A percentile compares a stretch with the other conserved stretches of the same genome.
Evolutionary conservation across 2,329 filamentous ascomycete species (phyloP).

Genomic region (Fusarium neocosmosporiellum): DNA sequence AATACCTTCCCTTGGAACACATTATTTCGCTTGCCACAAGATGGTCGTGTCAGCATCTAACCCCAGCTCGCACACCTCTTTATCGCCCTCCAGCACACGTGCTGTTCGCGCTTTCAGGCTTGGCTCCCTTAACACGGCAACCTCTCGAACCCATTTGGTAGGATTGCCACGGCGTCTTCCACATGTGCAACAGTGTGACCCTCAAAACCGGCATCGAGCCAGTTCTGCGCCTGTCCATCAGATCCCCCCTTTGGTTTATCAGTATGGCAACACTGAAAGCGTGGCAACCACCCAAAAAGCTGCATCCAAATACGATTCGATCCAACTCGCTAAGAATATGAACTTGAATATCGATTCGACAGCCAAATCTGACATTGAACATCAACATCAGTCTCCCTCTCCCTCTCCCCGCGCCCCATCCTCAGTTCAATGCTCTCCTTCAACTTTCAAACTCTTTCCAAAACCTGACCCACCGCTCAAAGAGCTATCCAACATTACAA

Average conservation of each 20-base stretch:
- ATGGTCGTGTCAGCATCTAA: conserved; percentile 48
- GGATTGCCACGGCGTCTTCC: conserved; percentile 41
- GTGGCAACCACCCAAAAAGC: neutral
- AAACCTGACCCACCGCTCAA: neutral
- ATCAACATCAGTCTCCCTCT: neutral
- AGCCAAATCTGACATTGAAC: neutral
- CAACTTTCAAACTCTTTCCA: neutral
- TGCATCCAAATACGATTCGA: neutral
- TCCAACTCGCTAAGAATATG: neutral
- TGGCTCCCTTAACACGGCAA: conserved; percentile 32
- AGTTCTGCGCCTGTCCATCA: conserved; percentile 10
- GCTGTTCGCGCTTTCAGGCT: conserved; percentile 15
- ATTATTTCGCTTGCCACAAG: conserved; percentile 14
- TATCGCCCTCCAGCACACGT: conserved; percentile 28
- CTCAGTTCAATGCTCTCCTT: neutral
- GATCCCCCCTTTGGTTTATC: neutral
- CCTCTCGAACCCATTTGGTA: conserved; percentile 43
- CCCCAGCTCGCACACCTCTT: conserved; percentile 34
- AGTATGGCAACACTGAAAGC: neutral
- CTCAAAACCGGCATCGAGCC: conserved; percentile 9
- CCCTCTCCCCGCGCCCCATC: neutral
- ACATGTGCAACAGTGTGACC: conserved; percentile 33
- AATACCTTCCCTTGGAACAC: conserved; percentile 38
- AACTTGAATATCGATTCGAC: neutral
- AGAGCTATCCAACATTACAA: neutral